These are phyloP conservation scores for Scheffersomyces ergatensis DNA, from an alignment of 805 yeast genomes.

Conservation along the genomic window DNA sequence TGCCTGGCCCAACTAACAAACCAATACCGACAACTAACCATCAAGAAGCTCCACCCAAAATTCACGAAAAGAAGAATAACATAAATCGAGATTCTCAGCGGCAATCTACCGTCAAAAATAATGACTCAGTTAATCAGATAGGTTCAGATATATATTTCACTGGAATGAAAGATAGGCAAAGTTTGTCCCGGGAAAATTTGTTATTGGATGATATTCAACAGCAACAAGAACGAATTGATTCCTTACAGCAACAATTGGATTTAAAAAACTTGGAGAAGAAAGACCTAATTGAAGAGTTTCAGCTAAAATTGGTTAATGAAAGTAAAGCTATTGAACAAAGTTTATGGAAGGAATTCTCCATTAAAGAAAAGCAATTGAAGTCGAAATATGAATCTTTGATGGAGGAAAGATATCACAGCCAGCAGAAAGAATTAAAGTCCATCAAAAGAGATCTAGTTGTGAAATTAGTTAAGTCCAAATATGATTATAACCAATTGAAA, in stretches of 20 bases:
- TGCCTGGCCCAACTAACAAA: conserved; percentile 14
- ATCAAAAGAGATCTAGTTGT: neutral
- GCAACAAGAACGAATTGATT: conserved; percentile 5
- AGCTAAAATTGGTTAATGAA: neutral
- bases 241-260: conserved; percentile 2
- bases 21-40: too few species aligned
- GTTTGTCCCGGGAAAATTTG: neutral
- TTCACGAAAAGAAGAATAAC: too few species aligned
- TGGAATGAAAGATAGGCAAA: neutral
- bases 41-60: too few species aligned
- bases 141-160: neutral
- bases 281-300: conserved; percentile 7
- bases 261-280: conserved; percentile 2
- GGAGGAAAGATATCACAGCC: neutral
- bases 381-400: neutral
- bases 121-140: neutral
- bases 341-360: neutral
- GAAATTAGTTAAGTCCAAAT: neutral
- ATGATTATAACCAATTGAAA: conserved; percentile 1
- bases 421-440: neutral
- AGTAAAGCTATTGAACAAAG: neutral
- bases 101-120: too few species aligned
- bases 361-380: neutral
- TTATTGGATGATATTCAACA: neutral
- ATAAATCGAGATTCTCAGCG: too few species aligned